Evolutionary conservation across 768 basidiomycete species (phyloP), one percentile per base, ranked within the genome.

Genomic region (Xanthoconium stramineum): DNA sequence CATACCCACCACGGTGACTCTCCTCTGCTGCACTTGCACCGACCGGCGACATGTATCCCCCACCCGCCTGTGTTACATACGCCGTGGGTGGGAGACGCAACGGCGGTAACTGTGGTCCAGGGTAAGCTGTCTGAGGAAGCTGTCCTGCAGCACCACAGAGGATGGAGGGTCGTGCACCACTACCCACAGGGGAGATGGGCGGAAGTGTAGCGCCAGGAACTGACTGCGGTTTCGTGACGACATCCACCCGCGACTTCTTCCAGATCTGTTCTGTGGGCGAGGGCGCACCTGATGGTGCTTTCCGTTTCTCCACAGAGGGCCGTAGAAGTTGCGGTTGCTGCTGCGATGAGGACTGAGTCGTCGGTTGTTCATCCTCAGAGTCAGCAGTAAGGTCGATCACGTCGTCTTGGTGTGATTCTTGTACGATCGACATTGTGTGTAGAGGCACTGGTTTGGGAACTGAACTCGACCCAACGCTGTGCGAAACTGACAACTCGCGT

Each of bases 331-430:
- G 70, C 12, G 71, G 63, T 30, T 78, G 81, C 20, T 43, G 29
- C 47, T 63, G 65, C 19, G 61, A 57, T 12, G 59, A 61, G 38
- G 53, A 37, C 30, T 66, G 65, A 14, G 69, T 63, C 47, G 64
- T 70, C 32, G 71, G 69, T 35, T 78, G 81, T 48, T 94, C 92
- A 13, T 89, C 88, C 54, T 91, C 88, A 24, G 84, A 83, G 64
- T 91, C 89, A 57, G 86, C 74, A 4, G 94, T 94, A 56, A 96
- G 74, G 68, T 96, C 94, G 60, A 95, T 94, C 43, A 95, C 85
- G 60, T 83, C 79, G 13, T 75, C 72, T 24, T 64, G 65, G 58
- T 69, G 69, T 49, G 71, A 70, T 56, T 70, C 72, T 51, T 72
- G 72, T 24, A 43, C 36, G 19, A 38, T 48, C 12, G 40, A 47